A percentile compares a stretch with the other conserved stretches of the same genome.
phyloP scores from a whole-genome alignment of 768 basidiomycete species.

The Mycena vitilis region DNA sequence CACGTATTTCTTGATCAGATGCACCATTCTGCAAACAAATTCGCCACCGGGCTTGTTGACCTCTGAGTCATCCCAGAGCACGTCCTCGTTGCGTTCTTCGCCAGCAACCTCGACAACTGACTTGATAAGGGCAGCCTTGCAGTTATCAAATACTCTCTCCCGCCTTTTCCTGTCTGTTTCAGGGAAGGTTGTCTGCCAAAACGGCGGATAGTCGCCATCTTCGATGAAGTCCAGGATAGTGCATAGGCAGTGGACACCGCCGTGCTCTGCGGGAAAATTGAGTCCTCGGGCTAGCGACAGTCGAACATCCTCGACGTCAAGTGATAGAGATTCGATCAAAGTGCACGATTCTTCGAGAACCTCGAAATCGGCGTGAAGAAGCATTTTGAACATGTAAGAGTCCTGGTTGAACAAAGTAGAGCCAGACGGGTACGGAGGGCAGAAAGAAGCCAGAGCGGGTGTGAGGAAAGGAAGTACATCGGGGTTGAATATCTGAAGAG shows the following conservation, averaged over 20 bases:
- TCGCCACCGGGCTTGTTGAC: constrained; percentile 69
- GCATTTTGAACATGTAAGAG: constrained; percentile 54
- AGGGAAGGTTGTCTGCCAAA: constrained; percentile 65
- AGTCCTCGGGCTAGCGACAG: constrained; percentile 76
- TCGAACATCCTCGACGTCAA: constrained; percentile 84
- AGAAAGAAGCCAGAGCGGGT: constrained; percentile 67
- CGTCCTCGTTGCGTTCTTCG: constrained; percentile 81
- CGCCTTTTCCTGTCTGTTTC: constrained; percentile 67
- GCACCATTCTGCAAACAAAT: constrained; percentile 79
- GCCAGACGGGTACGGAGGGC: constrained; percentile 60
- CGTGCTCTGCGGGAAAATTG: constrained; percentile 67
- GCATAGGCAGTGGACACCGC: constrained; percentile 67
- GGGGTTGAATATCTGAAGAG: constrained; percentile 67
- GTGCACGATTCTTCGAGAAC: constrained; percentile 80
- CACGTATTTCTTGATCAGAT: constrained; percentile 77
- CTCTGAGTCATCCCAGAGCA: constrained; percentile 79
- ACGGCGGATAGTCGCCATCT: constrained; percentile 71
- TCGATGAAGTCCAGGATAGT: constrained; percentile 82
- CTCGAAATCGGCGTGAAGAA: constrained; percentile 77
- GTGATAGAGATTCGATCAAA: constrained; percentile 78
- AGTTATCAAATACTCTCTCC: constrained; percentile 81
- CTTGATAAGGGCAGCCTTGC: constrained; percentile 89
- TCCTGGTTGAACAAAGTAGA: constrained; percentile 53
- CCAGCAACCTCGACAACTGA: constrained; percentile 88
- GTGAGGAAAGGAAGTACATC: constrained; percentile 74